Percentiles rank a stretch among this genome's conserved stretches.
phyloP scores from a whole-genome alignment of 345 rosid genomes.

The Erucastrum elatum region DNA sequence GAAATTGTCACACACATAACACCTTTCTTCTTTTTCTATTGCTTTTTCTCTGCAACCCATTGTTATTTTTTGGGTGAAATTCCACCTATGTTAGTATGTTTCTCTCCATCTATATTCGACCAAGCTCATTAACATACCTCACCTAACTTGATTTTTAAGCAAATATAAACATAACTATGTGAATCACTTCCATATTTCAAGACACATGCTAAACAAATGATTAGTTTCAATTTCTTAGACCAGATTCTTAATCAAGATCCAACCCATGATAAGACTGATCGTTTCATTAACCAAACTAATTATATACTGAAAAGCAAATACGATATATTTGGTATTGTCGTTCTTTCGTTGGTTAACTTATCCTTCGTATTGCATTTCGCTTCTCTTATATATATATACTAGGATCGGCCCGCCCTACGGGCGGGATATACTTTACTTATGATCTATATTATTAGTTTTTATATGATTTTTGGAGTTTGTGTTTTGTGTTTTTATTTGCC shows the following conservation, averaged over 20 bases:
- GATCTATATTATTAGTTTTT: too few relatives aligned
- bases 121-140: conserved; percentile 28
- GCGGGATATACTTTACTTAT: too few relatives aligned
- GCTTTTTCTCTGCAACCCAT: too few relatives aligned
- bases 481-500: too few relatives aligned
- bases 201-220: conserved; percentile 21
- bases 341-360: not conserved
- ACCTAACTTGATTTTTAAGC: conserved; percentile 13
- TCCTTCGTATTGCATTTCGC: not conserved
- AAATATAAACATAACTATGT: not conserved
- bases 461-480: too few relatives aligned
- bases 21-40: too few relatives aligned
- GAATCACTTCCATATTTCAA: not conserved
- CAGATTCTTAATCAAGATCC: not conserved
- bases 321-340: not conserved
- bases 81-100: not conserved
- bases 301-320: not conserved
- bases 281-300: not conserved
- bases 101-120: conserved; percentile 7
- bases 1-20: too few relatives aligned
- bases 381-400: not conserved
- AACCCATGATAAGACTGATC: not conserved
- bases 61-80: too few relatives aligned
- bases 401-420: too few relatives aligned
- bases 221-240: not conserved